Base-by-base conservation (phyloP, 2,329 filamentous ascomycete genomes). In the Pyricularia pennisetigena region DNA sequence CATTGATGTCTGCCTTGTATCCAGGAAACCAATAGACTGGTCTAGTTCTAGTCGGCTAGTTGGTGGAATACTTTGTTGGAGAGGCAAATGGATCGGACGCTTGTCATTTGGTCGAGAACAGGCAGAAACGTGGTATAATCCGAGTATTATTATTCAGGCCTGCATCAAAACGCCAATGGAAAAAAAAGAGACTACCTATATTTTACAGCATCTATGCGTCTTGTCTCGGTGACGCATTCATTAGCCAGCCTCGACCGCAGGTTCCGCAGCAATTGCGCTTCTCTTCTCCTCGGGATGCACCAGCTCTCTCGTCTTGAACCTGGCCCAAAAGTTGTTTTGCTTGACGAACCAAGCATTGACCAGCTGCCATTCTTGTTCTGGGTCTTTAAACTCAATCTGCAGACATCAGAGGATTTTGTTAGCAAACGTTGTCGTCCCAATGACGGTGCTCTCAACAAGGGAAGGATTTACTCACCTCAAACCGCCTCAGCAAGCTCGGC, bases 321-420 rank as follows among this genome's bases (percentile, higher is more conserved):
- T 77, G 20, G 80, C 79, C 69, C 80, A 76, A 71, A 87, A 88
- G 74, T 86, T 82, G 29, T 81, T 79, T 73, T 88, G 86, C 76
- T 87, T 86, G 66, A 88, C 84, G 69, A 88, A 88, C 86, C 86
- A 88, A 3, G 86, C 84, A 71, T 88, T 88, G 65, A 85, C 81
- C 24, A 86, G 76, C 72, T 81, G 81, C 85, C 86, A 88, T 71
- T 88, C 85, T 69, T 82, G 80, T 20, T 73, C 76, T 0, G 85
- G 84, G 72, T 87, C 81, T 67, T 83, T 79, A 67, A 88, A 84
- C 29, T 79, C 72, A 61, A 88, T 82, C 85, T 88, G 69, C 54
- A 57, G n/a, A 26, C 12, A 64, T 26, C 16, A 29, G 66, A 67
- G n/a, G 29, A 57, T 67, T 41, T 41, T 65, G 41, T 66, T 20